Percentiles rank a stretch among this genome's conserved stretches.
These are phyloP conservation scores for Erigeron canadensis DNA, from an alignment of 129 eudicot genomes.

Conservation along the genomic window DNA sequence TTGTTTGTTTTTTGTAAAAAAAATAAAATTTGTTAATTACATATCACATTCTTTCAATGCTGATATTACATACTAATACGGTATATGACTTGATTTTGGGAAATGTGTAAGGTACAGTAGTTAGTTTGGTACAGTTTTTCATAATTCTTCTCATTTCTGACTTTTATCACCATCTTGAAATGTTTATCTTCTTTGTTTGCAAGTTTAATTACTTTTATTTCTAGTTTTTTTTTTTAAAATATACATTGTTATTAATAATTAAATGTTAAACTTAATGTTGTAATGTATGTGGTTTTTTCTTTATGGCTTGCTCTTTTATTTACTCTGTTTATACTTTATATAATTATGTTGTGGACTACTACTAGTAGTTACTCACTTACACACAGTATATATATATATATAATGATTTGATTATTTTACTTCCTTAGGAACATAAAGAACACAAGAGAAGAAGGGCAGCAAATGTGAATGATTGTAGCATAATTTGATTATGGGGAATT, in stretches of 20 bases:
- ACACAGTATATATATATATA: background rate
- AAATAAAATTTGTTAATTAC: no score
- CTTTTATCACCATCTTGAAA: constrained; percentile 8
- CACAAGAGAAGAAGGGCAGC: constrained; percentile 10
- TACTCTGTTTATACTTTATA: no score
- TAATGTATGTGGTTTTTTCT: background rate
- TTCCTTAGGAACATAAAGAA: background rate
- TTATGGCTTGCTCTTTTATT: constrained; percentile 6
- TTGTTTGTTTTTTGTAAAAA: background rate
- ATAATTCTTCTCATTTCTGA: background rate
- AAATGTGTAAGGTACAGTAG: no score
- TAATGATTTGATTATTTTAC: background rate
- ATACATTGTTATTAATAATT: no score
- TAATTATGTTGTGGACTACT: background rate
- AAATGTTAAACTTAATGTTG: constrained; percentile 5
- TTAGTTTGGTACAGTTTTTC: background rate
- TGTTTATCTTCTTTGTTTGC: constrained; percentile 13
- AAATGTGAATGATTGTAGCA: constrained; percentile 27
- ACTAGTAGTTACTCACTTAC: background rate
- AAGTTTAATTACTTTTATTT: constrained; percentile 2
- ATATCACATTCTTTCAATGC: background rate
- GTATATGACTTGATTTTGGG: constrained; percentile 19
- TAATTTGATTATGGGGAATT: constrained; percentile 38
- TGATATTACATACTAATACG: background rate
- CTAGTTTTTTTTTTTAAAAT: background rate